phyloP scores from a whole-genome alignment of 768 basidiomycete species.

The Lyophyllum shimeji region DNA sequence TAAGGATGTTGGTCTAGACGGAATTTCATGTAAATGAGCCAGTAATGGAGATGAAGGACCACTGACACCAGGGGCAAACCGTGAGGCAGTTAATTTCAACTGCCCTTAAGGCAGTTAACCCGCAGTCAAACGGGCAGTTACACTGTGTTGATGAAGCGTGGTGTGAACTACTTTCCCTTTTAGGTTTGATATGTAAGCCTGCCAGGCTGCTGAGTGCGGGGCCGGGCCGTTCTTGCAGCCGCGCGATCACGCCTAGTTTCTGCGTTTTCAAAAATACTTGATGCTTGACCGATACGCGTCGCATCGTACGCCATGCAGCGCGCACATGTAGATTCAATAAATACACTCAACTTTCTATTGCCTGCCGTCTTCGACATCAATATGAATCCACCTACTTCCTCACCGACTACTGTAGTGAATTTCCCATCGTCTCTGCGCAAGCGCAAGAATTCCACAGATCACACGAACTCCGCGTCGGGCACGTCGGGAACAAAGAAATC shows the following conservation, averaged over 20 bases:
- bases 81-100: constrained; percentile 1
- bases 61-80: constrained; percentile 2
- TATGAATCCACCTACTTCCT: neutral
- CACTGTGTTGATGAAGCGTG: neutral
- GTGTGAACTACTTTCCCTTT: neutral
- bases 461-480: neutral
- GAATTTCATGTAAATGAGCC: neutral
- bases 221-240: neutral
- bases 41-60: no score
- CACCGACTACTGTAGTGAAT: no score
- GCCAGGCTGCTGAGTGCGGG: no score
- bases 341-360: neutral
- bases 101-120: constrained; percentile 2
- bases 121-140: neutral
- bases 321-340: constrained; percentile 2
- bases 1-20: constrained; percentile 15
- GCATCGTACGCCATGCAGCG: neutral
- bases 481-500: constrained; percentile 3
- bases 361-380: neutral
- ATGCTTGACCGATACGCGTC: neutral
- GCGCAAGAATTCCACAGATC: neutral
- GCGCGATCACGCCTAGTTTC: neutral
- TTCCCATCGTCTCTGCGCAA: neutral
- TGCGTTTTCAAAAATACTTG: neutral
- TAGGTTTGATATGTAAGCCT: neutral